A percentile compares a stretch with the other conserved stretches of the same genome.
phyloP scores from a whole-genome alignment of 129 eudicot genomes.

The Pseudognaphalium luteoalbum region DNA sequence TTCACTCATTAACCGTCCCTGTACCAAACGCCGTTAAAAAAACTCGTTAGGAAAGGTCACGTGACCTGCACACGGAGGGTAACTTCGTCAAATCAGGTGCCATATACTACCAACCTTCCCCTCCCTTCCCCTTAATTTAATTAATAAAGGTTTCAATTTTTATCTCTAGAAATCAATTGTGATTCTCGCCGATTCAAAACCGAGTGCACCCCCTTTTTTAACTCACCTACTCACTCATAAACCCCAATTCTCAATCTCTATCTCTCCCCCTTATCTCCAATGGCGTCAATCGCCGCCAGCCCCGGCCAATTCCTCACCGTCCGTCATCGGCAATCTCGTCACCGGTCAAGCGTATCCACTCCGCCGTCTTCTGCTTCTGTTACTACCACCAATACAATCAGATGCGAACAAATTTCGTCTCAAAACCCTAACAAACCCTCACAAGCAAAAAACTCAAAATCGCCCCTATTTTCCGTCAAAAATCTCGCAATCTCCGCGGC shows the following conservation, averaged over 20 bases:
- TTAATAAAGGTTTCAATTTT: too few relatives aligned
- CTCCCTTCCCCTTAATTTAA: too few relatives aligned
- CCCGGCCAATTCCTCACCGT: constrained; percentile 32
- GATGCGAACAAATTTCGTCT: constrained; percentile 37
- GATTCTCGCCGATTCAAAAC: constrained; percentile 23
- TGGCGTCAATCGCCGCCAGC: constrained; percentile 44
- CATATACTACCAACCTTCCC: too few relatives aligned
- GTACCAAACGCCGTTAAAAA: too few relatives aligned
- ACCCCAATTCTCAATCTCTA: constrained; percentile 19
- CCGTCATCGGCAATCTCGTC: constrained; percentile 27
- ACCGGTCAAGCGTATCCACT: not conserved
- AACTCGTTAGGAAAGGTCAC: too few relatives aligned
- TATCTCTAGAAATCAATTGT: too few relatives aligned
- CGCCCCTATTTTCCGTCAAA: constrained; percentile 19
- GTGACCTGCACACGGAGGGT: too few relatives aligned
- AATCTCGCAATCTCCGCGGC: constrained; percentile 40
- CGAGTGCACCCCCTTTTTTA: not conserved
- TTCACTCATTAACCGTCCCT: too few relatives aligned
- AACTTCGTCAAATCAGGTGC: too few relatives aligned
- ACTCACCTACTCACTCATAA: constrained; percentile 35
- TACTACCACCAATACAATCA: constrained; percentile 16
- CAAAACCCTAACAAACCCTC: constrained; percentile 41
- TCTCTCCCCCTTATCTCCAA: constrained; percentile 40
- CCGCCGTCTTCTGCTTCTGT: constrained; percentile 10
- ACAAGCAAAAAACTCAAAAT: constrained; percentile 11